phyloP scores from a whole-genome alignment of 495 filamentous ascomycete genomes.

The Bryoglossum gracile region DNA sequence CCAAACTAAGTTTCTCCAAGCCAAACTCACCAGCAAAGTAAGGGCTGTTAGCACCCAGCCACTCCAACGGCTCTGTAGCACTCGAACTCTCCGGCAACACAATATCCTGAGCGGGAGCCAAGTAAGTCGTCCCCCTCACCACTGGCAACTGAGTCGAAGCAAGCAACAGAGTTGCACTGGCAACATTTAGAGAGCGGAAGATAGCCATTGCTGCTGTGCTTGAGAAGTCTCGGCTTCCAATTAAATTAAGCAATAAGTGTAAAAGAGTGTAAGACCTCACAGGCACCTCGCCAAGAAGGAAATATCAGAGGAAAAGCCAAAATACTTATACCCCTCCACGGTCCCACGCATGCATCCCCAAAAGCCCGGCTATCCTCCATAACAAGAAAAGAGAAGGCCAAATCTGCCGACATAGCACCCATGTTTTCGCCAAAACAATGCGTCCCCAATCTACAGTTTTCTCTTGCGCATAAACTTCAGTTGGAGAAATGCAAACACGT shows the following conservation, averaged over 20 bases:
- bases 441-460: too few species aligned
- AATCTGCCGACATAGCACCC: too few species aligned
- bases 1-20: background rate
- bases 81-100: slow-evolving; percentile 30
- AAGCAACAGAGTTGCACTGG: background rate
- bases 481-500: too few species aligned
- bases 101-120: slow-evolving; percentile 32
- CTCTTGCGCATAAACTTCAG: too few species aligned
- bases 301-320: background rate
- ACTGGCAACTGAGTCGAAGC: too few species aligned
- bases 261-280: background rate
- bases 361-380: too few species aligned
- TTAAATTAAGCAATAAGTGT: background rate
- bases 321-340: slow-evolving; percentile 1
- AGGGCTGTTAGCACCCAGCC: slow-evolving; percentile 46
- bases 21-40: slow-evolving; percentile 39
- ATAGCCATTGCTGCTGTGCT: slow-evolving; percentile 5
- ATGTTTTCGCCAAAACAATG: too few species aligned
- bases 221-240: background rate
- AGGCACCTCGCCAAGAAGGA: background rate
- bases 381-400: too few species aligned
- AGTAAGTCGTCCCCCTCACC: slow-evolving; percentile 9
- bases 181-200: slow-evolving; percentile 2
- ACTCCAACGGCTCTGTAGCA: slow-evolving; percentile 35
- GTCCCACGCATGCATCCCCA: too few species aligned